phyloP scores from a whole-genome alignment of 495 filamentous ascomycete species.

The Neurospora discreta region DNA sequence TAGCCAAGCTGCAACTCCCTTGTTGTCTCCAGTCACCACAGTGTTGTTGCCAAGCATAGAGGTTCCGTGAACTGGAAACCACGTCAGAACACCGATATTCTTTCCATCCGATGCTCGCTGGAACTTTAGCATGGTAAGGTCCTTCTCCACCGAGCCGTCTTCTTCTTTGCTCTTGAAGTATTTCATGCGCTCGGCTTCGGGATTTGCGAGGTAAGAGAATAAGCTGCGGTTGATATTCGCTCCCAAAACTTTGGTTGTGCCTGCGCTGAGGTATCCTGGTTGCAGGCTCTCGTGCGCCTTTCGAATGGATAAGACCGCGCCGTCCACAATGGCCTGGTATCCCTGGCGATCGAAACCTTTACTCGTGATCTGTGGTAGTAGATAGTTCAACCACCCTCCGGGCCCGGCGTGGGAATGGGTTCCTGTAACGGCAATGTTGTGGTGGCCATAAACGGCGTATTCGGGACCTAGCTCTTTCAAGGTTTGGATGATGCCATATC shows the following conservation, averaged over 20 bases:
- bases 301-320: constrained; percentile 68
- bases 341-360: constrained; percentile 82
- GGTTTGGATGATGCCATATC: constrained; percentile 72
- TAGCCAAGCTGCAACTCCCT: constrained; percentile 80
- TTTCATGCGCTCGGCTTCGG: constrained; percentile 58
- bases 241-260: constrained; percentile 61
- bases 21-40: constrained; percentile 86
- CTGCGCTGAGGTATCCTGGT: constrained; percentile 61
- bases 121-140: constrained; percentile 74
- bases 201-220: constrained; percentile 86
- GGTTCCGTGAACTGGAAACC: constrained; percentile 92
- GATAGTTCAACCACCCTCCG: constrained; percentile 91
- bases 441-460: constrained; percentile 64
- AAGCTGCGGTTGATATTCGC: constrained; percentile 87
- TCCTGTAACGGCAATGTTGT: constrained; percentile 83
- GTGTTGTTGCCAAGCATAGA: constrained; percentile 91
- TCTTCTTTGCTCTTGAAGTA: constrained; percentile 50
- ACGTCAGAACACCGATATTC: constrained; percentile 71
- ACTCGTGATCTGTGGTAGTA: constrained; percentile 88
- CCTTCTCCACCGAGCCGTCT: constrained; percentile 72
- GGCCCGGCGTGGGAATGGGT: constrained; percentile 93
- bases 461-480: constrained; percentile 53
- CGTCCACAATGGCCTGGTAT: constrained; percentile 83
- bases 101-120: constrained; percentile 59
- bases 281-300: constrained; percentile 67